Evolutionary conservation across 306 rosid genomes (phyloP).

Genomic region (Cucumis sativus): Cucumber_9930_V3 NC_026659.2:30838001-30838500

Average conservation of each 20-base stretch:
- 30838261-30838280: slow-evolving; percentile 57
- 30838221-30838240: slow-evolving; percentile 78
- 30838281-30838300: slow-evolving; percentile 70
- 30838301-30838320: slow-evolving; percentile 58
- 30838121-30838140: slow-evolving; percentile 53
- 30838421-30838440: slow-evolving; percentile 44
- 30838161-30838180: slow-evolving; percentile 28
- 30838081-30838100: slow-evolving; percentile 41
- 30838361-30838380: slow-evolving; percentile 56
- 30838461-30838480: slow-evolving; percentile 32
- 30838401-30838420: slow-evolving; percentile 87
- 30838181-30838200: slow-evolving; percentile 41
- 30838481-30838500: slow-evolving; percentile 62
- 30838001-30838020: slow-evolving; percentile 72
- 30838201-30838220: slow-evolving; percentile 52
- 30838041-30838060: slow-evolving; percentile 75
- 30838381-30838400: slow-evolving; percentile 50
- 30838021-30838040: slow-evolving; percentile 76
- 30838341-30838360: slow-evolving; percentile 55
- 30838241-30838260: slow-evolving; percentile 81
- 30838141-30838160: slow-evolving; percentile 76
- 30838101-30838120: slow-evolving; percentile 50
- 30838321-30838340: slow-evolving; percentile 40
- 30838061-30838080: slow-evolving; percentile 61
- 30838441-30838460: slow-evolving; percentile 40